phyloP scores from a whole-genome alignment of 2,329 filamentous ascomycete species.

The Colletotrichum scovillei region DNA sequence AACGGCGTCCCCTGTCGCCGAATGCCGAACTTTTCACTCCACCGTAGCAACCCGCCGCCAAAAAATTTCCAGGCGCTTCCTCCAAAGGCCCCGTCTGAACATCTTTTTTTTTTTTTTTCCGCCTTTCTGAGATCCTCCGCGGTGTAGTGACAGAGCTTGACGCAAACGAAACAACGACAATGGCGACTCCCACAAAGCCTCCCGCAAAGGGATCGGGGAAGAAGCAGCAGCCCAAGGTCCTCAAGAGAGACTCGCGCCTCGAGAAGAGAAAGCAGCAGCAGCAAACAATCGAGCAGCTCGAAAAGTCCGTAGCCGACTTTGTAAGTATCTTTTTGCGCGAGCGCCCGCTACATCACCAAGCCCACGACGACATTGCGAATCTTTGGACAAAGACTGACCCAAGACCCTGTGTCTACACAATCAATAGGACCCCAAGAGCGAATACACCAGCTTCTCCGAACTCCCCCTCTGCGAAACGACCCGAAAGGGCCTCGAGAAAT shows the following conservation, averaged over 20 bases:
- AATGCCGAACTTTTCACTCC: constrained; percentile 33
- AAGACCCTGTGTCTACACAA: background rate
- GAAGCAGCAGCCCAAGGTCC: constrained; percentile 43
- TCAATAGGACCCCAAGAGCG: constrained; percentile 68
- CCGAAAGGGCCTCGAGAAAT: constrained; percentile 80
- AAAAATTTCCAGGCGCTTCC: constrained; percentile 31
- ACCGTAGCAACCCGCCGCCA: constrained; percentile 7
- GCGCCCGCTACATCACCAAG: background rate
- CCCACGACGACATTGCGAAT: background rate
- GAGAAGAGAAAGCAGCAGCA: constrained; percentile 51
- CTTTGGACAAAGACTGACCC: background rate
- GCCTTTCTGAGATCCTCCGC: background rate
- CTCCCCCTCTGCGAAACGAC: constrained; percentile 89
- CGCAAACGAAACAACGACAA: constrained; percentile 8
- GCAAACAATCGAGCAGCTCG: constrained; percentile 52
- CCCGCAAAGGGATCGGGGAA: constrained; percentile 36
- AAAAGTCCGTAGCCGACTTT: constrained; percentile 53
- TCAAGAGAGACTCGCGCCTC: constrained; percentile 45
- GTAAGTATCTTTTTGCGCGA: constrained; percentile 43
- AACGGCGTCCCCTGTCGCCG: constrained; percentile 29
- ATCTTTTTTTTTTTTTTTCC: background rate
- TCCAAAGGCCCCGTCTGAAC: constrained; percentile 1
- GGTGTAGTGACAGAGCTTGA: background rate
- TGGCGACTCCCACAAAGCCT: constrained; percentile 40
- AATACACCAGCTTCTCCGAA: constrained; percentile 79